Evolutionary conservation across 306 rosid species (phyloP), one percentile per base, ranked within the genome.

Genomic region (Medicago ruthenica): DNA sequence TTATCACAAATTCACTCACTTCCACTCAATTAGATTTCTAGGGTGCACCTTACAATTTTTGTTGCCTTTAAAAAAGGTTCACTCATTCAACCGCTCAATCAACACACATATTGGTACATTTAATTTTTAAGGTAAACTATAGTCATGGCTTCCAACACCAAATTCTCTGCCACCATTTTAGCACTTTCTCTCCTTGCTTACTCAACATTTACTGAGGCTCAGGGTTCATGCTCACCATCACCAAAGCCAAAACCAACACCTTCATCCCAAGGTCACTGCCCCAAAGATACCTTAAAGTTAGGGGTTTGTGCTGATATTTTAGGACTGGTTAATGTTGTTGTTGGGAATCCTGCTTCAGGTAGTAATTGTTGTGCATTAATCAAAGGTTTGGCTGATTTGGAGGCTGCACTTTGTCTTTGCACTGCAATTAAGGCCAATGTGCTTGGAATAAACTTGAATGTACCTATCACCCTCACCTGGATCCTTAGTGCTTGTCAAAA

Each of bases 401-500:
- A 95, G 18, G 96, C 81, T 6, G 96, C 98, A 0, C 65, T 88
- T 22, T 95, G 97, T 73, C 87, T 95, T 0, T 95, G 98, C 84
- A 92, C 92, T 7, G 96, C 89, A 11, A 77, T 92, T 58, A 92
- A 95, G 81, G 89, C 83, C 69, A 95, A 87, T 78, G 93, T 87
- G 76, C 84, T 90, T 13, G 98, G 98, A 1, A 48, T 86, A 24
- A 81, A 92, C 85, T 69, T 95, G 82, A 54, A 88, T 11, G 81
- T 90, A 10, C 98, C 97, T 0, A 1, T 95, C 51, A 10, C 90
- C 0, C 82, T 95, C 62, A 86, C 87, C 48, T 34, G 82, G 57
- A 81, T 95, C 73, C 13, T 90, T 0, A 90, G 96, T 78, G 93
- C 97, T 39, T 95, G 97, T 88, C 80, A 95, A 22, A 92, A 90